These are phyloP conservation scores for Yarrowia divulgata DNA, from an alignment of 805 yeast genomes.

Conservation along the genomic window DNA sequence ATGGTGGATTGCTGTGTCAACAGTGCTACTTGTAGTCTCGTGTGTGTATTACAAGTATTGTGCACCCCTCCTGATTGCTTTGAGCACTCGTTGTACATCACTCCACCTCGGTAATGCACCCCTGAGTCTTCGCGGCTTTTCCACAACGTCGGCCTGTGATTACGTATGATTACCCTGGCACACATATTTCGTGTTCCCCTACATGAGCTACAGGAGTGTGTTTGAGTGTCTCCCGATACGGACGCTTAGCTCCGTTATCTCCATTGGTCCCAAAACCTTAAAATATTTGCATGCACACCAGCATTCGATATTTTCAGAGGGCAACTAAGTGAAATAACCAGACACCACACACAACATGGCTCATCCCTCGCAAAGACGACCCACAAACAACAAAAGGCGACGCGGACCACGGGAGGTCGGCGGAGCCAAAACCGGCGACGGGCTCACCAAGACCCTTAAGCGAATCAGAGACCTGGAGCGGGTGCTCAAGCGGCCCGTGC, in stretches of 20 bases:
- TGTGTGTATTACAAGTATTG: too few species aligned
- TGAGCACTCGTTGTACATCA: not conserved
- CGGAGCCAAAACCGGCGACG: conserved; percentile 28
- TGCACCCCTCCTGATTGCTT: too few species aligned
- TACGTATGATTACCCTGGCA: too few species aligned
- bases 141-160: not conserved
- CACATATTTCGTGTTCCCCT: not conserved
- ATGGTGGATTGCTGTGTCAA: too few species aligned
- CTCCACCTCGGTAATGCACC: conserved; percentile 14
- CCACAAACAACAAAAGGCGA: not conserved
- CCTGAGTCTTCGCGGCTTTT: conserved; percentile 5
- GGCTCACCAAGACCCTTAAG: conserved; percentile 68
- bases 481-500: conserved; percentile 64
- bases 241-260: conserved; percentile 4
- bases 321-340: not conserved
- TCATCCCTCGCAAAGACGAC: not conserved
- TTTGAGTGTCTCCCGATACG: not conserved
- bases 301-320: not conserved
- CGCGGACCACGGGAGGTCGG: conserved; percentile 30
- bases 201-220: too few species aligned
- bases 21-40: too few species aligned
- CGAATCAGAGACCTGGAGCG: conserved; percentile 87
- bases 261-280: conserved; percentile 16
- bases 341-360: conserved; percentile 1
- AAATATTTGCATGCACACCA: conserved; percentile 17